Evolutionary conservation across 2,329 filamentous ascomycete species (phyloP).

Genomic region (Monosporascus sp.): DNA sequence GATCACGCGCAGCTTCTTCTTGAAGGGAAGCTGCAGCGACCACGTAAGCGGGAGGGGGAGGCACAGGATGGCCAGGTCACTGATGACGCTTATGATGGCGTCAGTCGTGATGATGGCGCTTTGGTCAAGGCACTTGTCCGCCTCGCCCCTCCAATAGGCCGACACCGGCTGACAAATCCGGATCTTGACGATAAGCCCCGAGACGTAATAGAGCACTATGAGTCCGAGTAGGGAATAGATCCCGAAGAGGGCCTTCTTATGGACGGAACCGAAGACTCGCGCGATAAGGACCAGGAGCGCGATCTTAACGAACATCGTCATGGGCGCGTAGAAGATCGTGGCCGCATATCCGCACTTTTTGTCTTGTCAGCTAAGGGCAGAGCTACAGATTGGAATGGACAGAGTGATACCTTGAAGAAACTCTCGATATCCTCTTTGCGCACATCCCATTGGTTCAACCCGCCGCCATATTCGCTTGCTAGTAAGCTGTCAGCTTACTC

Average conservation of each 20-base stretch:
- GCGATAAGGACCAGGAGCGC: constrained; percentile 39
- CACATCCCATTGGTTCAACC: constrained; percentile 30
- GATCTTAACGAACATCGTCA: constrained; percentile 36
- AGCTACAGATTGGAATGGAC: neutral
- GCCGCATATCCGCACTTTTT: constrained; percentile 34
- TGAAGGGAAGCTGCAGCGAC: constrained; percentile 24
- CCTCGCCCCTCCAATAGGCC: constrained; percentile 32
- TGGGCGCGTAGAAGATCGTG: constrained; percentile 40
- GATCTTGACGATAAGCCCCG: constrained; percentile 36
- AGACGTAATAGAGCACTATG: constrained; percentile 35
- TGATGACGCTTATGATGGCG: constrained; percentile 26
- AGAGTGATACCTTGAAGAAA: constrained; percentile 19
- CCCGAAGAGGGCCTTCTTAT: constrained; percentile 32
- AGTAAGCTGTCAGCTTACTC: neutral
- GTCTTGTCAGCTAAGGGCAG: neutral
- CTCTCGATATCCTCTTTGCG: constrained; percentile 18
- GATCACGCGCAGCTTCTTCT: constrained; percentile 24
- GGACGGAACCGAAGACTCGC: constrained; percentile 35
- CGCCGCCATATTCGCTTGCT: constrained; percentile 29
- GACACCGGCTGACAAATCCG: constrained; percentile 35
- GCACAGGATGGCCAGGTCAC: constrained; percentile 25
- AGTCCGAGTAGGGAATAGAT: constrained; percentile 33
- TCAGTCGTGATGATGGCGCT: constrained; percentile 26
- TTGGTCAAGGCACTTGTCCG: constrained; percentile 31
- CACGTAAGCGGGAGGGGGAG: constrained; percentile 27